Conservation (phyloP, 106 monocot species). For the Phalaenopsis aphrodite region DNA sequence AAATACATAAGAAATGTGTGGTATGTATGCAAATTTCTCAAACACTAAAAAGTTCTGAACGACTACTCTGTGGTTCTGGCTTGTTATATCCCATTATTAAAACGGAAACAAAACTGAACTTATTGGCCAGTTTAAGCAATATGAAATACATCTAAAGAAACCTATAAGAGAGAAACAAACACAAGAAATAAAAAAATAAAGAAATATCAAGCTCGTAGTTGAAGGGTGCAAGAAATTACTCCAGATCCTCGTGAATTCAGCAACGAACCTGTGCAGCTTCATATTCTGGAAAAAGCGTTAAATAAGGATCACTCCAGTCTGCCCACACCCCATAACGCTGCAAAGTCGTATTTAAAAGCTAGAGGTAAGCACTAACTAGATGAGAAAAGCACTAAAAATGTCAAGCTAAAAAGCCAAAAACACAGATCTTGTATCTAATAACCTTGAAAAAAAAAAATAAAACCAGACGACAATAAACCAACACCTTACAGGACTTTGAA, state of each 20-base stretch:
- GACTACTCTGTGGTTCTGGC: neutral
- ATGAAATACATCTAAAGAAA: neutral
- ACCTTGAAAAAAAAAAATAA: neutral
- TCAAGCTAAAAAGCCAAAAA: neutral
- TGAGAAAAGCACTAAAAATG: neutral
- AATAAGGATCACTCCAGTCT: conserved; percentile 84
- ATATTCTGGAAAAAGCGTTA: conserved; percentile 96
- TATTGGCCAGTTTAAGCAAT: neutral
- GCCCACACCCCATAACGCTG: conserved; percentile 98
- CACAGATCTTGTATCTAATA: neutral
- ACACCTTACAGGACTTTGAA: neutral
- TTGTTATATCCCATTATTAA: neutral
- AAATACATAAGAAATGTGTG: no score
- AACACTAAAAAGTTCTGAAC: neutral
- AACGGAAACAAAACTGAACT: neutral
- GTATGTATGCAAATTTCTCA: no score
- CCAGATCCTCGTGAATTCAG: conserved; percentile 6
- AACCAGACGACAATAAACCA: no score
- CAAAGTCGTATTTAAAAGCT: conserved; percentile 7
- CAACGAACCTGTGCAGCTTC: conserved; percentile 93
- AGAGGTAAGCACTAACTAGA: neutral
- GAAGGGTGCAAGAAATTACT: neutral
- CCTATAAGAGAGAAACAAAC: neutral
- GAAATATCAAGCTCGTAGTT: neutral
- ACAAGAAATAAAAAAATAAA: neutral